phyloP scores from a whole-genome alignment of 805 yeast species.

The Starmera amethionina region DNA sequence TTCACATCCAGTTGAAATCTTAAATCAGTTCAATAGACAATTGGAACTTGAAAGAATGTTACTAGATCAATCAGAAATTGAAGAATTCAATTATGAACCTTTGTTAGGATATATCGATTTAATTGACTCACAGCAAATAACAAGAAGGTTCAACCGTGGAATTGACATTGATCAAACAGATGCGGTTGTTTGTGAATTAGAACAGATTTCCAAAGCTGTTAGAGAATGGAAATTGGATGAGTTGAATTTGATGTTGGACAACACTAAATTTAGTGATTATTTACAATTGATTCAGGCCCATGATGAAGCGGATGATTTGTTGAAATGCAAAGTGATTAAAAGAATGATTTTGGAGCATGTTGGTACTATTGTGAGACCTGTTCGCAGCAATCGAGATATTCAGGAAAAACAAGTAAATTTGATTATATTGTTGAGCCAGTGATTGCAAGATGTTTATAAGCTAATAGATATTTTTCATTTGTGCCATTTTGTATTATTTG shows the following conservation, averaged over 20 bases:
- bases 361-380: background rate
- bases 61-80: too few relatives aligned
- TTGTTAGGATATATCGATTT: background rate
- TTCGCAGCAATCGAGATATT: background rate
- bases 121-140: background rate
- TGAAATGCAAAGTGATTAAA: slow-evolving; percentile 1
- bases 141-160: background rate
- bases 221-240: background rate
- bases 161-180: background rate
- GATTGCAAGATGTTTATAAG: too few relatives aligned
- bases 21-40: too few relatives aligned
- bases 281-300: background rate
- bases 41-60: too few relatives aligned
- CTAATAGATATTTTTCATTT: too few relatives aligned
- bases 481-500: too few relatives aligned
- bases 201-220: background rate
- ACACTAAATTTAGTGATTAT: background rate
- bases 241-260: background rate
- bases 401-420: slow-evolving; percentile 2
- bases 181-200: background rate
- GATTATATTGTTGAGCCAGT: slow-evolving; percentile 1
- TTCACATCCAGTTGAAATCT: too few relatives aligned
- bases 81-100: background rate
- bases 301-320: background rate
- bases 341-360: slow-evolving; percentile 2